Evolutionary conservation across 208 protist species (phyloP).

Genomic region (Leptomonas seymouri): DNA sequence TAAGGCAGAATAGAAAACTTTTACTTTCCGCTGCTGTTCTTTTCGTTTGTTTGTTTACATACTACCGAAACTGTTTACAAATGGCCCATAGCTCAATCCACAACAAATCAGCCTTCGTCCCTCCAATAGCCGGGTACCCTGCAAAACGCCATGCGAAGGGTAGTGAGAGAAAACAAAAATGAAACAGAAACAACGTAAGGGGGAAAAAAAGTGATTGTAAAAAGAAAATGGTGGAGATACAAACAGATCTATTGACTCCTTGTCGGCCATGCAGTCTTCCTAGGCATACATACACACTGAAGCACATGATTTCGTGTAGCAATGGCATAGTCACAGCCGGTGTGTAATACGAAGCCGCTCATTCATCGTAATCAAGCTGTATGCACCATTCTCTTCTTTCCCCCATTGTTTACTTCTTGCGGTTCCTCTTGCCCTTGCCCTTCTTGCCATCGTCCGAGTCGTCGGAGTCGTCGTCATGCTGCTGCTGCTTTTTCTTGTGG

Average conservation of each 20-base stretch:
- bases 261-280: not conserved
- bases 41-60: not conserved
- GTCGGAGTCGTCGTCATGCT: slow-evolving; percentile 15
- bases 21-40: no score
- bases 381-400: not conserved
- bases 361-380: not conserved
- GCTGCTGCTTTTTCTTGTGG: slow-evolving; percentile 21
- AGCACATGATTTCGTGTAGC: not conserved
- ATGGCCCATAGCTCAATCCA: not conserved
- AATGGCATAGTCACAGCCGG: not conserved
- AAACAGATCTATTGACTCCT: not conserved
- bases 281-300: not conserved
- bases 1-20: not conserved
- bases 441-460: slow-evolving; percentile 35
- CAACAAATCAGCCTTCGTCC: not conserved
- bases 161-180: not conserved
- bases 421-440: slow-evolving; percentile 34
- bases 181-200: no score
- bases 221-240: not conserved
- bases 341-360: not conserved
- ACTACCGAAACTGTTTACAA: not conserved
- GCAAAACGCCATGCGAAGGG: not conserved
- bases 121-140: not conserved
- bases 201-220: no score
- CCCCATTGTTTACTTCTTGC: slow-evolving; percentile 31